A percentile compares a stretch with the other conserved stretches of the same genome.
Evolutionary conservation across 2,329 filamentous ascomycete species (phyloP).

Genomic region (Colletotrichum abscissum): DNA sequence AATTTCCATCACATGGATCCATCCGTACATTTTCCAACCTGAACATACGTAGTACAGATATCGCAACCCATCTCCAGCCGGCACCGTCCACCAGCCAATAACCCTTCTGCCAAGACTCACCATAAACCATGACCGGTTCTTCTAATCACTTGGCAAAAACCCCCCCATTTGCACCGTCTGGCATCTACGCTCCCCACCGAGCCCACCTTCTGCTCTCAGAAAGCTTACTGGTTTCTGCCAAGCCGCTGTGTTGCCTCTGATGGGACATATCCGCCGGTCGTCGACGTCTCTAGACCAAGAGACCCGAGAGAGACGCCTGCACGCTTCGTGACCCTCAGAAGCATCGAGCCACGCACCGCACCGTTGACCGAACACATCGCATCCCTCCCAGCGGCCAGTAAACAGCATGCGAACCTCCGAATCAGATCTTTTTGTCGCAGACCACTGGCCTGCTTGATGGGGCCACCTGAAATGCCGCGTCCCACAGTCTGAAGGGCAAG

Average conservation of each 20-base stretch:
- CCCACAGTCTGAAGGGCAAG: background rate
- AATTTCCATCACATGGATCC: background rate
- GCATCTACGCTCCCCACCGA: background rate
- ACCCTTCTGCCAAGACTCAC: slow-evolving; percentile 10
- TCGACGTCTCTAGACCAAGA: background rate
- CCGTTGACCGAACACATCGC: background rate
- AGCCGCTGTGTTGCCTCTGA: slow-evolving; percentile 29
- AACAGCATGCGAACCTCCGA: background rate
- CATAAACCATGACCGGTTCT: background rate
- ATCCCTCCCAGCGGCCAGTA: background rate
- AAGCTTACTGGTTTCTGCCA: slow-evolving; percentile 25
- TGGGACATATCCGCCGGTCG: slow-evolving; percentile 4
- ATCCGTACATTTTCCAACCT: background rate
- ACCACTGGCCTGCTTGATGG: background rate
- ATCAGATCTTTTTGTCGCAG: background rate
- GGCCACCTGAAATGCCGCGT: background rate
- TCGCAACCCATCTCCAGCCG: slow-evolving; percentile 7
- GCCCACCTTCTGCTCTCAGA: slow-evolving; percentile 33
- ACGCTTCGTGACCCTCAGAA: background rate
- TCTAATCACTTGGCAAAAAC: slow-evolving; percentile 31
- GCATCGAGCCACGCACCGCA: background rate
- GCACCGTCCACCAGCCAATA: slow-evolving; percentile 10
- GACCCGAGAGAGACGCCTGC: background rate
- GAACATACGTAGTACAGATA: slow-evolving; percentile 18
- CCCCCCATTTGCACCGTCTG: background rate